These are phyloP conservation scores for Nicotiana obtusifolia DNA, from an alignment of 257 asterid species.

Conservation along the genomic window DNA sequence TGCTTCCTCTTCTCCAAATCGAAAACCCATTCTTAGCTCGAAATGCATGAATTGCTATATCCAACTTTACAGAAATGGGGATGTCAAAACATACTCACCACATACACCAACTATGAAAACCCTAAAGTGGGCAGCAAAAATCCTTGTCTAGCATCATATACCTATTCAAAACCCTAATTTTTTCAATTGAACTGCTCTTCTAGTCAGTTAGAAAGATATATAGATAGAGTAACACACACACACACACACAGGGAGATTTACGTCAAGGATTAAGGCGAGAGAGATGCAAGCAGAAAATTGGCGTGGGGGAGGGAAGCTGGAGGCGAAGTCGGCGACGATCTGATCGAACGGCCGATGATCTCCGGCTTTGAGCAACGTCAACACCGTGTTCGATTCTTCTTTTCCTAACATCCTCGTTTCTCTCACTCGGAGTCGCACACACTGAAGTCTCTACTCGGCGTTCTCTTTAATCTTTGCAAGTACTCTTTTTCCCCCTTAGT, in stretches of 20 bases:
- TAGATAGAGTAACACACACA: background rate
- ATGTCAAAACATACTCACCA: background rate
- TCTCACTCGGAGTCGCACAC: background rate
- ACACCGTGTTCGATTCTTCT: conserved; percentile 30
- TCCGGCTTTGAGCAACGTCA: conserved; percentile 57
- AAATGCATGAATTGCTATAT: background rate
- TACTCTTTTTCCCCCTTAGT: background rate
- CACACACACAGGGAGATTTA: conserved; percentile 18
- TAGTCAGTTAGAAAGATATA: background rate
- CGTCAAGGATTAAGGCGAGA: conserved; percentile 55
- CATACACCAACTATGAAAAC: background rate
- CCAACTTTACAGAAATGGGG: background rate
- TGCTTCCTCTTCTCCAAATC: background rate
- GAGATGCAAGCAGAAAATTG: conserved; percentile 65
- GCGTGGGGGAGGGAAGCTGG: conserved; percentile 42
- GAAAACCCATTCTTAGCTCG: background rate
- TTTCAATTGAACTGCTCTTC: background rate
- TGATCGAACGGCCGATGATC: conserved; percentile 59
- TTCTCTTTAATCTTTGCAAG: background rate
- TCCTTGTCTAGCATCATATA: background rate
- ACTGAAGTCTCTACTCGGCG: background rate
- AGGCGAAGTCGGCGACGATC: conserved; percentile 54
- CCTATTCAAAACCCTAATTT: background rate
- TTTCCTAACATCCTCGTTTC: conserved; percentile 25
- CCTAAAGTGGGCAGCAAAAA: background rate